Evolutionary conservation across 768 basidiomycete species (phyloP), one percentile per base, ranked within the genome.

Genomic region (Suillus plorans): DNA sequence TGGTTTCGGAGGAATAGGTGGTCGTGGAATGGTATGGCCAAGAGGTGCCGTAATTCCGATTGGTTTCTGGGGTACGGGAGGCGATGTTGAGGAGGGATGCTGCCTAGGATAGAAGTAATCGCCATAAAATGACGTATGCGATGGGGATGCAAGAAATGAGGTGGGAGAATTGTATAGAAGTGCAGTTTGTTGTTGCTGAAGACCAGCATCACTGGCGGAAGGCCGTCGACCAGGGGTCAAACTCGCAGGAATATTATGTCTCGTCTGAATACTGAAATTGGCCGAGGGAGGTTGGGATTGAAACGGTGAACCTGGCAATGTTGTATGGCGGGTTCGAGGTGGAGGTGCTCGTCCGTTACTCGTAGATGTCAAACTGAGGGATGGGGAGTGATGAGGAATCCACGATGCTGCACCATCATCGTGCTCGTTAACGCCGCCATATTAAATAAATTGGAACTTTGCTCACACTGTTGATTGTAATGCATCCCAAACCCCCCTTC

Each of bases 1-100:
- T 2, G 82, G 81, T 67, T 80, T 82, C 3, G 81, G 78, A 7
- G 81, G 81, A 42, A 80, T 57, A 9, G 79, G 79, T 12, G 83
- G 82, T 4, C 75, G 73, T 0, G 71, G 56, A 72, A 66, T 68
- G 53, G 53, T 62, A 20, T 39, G 73, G 52, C 34, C 20, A 14
- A 34, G n/a, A n/a, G 61, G 31, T 39, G 60, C 45, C 18, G 25
- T 12, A 0, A 75, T 62, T 6, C 63, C 68, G 16, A 64, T 73
- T 2, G 73, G 75, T 55, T 77, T 77, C 42, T 75, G 72, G 16
- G 76, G 74, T 3, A 76, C 57, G 25, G 75, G 74, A 20, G 77
- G 76, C 0, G 74, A 67, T 10, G 69, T 65, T 39, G 74, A 73
- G 37, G 76, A 53, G 20, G 62, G 31, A 5, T 31, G 59, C 8